These are phyloP conservation scores for Suillus subalutaceus DNA, from an alignment of 768 basidiomycete genomes.

Conservation along the genomic window DNA sequence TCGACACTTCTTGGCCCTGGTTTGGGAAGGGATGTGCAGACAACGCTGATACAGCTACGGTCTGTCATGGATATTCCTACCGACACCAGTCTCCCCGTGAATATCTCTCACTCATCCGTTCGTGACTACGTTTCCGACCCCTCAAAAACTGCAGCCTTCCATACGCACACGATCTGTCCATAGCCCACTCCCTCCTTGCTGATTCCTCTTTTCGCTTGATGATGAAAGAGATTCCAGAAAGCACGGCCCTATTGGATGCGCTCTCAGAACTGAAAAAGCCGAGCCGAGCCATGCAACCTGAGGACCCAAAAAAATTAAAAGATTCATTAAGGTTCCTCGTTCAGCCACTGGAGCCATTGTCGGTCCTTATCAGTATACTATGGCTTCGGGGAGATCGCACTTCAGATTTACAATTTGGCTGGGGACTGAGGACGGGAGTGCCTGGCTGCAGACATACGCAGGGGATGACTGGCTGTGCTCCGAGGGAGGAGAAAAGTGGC, in stretches of 20 bases:
- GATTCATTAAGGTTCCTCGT: not conserved
- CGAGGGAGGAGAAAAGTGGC: too few species aligned
- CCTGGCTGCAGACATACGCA: not conserved
- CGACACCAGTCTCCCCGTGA: not conserved
- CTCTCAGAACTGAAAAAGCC: not conserved
- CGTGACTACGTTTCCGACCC: not conserved
- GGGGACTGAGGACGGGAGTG: not conserved
- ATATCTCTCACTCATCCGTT: not conserved
- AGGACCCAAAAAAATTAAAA: too few species aligned
- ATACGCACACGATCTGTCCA: not conserved
- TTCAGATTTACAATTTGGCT: not conserved
- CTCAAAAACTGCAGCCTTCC: not conserved
- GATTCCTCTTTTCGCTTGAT: not conserved
- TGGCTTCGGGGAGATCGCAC: not conserved
- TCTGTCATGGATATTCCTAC: not conserved
- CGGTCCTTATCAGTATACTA: not conserved
- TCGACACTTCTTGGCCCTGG: not conserved
- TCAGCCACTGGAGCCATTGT: not conserved
- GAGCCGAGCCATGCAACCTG: not conserved
- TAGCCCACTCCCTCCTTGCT: not conserved
- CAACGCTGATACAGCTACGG: not conserved
- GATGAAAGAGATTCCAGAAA: not conserved
- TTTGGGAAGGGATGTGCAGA: not conserved
- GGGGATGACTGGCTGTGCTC: too few species aligned
- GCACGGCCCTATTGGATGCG: not conserved